Percentiles rank a stretch among this genome's conserved stretches.
phyloP scores from a whole-genome alignment of 306 rosid species.

The Rosa multiflora region DNA sequence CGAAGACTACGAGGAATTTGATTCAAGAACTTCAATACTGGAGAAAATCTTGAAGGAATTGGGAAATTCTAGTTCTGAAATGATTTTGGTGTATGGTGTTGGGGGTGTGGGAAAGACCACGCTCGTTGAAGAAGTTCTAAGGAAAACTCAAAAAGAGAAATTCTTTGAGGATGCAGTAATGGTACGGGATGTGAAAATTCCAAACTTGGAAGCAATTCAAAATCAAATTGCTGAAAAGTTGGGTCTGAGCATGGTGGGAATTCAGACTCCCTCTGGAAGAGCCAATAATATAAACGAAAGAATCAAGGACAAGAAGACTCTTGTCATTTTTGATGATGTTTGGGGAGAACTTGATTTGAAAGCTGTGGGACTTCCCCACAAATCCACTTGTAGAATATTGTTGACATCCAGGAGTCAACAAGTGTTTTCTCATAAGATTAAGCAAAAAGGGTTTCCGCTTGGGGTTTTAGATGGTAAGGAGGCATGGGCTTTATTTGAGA shows the following conservation, averaged over 20 bases:
- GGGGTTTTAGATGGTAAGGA: conserved; percentile 22
- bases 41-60: not conserved
- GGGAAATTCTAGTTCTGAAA: not conserved
- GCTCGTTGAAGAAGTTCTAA: too few relatives aligned
- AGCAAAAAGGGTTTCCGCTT: conserved; percentile 22
- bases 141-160: too few relatives aligned
- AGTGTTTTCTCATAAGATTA: not conserved
- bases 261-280: not conserved
- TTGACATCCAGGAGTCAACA: not conserved
- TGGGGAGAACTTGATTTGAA: not conserved
- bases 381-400: not conserved
- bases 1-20: not conserved
- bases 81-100: not conserved
- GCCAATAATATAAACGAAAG: not conserved
- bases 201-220: too few relatives aligned
- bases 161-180: too few relatives aligned
- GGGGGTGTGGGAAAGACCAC: not conserved
- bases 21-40: not conserved
- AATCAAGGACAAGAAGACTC: not conserved
- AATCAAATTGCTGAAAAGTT: not conserved
- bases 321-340: conserved; percentile 19
- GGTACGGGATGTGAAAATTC: too few relatives aligned
- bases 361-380: not conserved
- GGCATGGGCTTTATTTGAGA: conserved; percentile 28
- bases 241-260: conserved; percentile 16